Base-by-base conservation (phyloP, 208 protist species). In the Ichthyophonus hoferi region DNA sequence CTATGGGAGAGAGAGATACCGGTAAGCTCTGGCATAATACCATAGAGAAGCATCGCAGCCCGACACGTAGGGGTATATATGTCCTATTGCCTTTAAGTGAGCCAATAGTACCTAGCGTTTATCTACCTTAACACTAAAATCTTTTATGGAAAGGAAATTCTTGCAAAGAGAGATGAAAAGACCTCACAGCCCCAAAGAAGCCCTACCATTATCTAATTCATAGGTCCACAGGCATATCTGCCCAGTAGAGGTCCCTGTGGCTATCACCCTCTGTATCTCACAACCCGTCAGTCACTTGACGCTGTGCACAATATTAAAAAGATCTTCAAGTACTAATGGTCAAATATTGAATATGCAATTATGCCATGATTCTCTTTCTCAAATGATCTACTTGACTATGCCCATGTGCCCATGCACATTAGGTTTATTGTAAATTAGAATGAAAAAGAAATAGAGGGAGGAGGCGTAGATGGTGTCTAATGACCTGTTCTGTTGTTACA, bases 191-290 rank as follows among this genome's bases (percentile, higher is more conserved):
- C 50, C 7, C 50, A 7, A 7, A 7, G 50, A 67, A 67, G 14
- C 50, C 50, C 7, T 24, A 67, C 50, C 50, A n/a, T 24, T 24
- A 67, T 67, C 50, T 24, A 67, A 7, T 67, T 24, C 50, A 24
- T 85, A 58, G 24, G 3, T 42, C 81, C 81, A 85, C 24, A 85
- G n/a, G n/a, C 81, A 85, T n/a, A 85, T 31, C 81, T 85, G 81
- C 12, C 81, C 81, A 14, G 81, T 41, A 3, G 81, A 3, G 2
- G 81, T n/a, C 38, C 81, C 81, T 17, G 81, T 85, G 40, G 38
- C 38, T 34, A 85, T 58, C 2, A 42, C 40, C 7, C 24, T 3
- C 81, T 85, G 34, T 39, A 81, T 12, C 3, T 7, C 24, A 38
- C 14, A 14, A 40, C 14, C 14, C n/a, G 41, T 2, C 14, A 85